Base-by-base conservation (phyloP, 176 grass and related monocot species). In the Eragrostis nindensis region DNA sequence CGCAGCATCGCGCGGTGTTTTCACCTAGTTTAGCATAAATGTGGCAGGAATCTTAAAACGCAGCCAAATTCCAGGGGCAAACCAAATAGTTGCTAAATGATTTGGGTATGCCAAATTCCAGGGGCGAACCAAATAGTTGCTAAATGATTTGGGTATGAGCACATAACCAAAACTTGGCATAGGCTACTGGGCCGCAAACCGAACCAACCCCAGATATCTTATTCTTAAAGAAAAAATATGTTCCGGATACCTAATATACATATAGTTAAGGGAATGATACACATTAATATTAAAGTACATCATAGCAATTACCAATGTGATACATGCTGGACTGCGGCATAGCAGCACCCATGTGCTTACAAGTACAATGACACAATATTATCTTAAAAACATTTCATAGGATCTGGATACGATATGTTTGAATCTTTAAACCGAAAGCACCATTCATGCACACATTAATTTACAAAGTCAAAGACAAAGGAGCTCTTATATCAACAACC, bases 331-430 rank as follows among this genome's bases (percentile, higher is more conserved):
- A 21, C 55, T 81, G 76, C 5, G 49, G 67, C 62, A 76, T 67
- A 74, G 30, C 18, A 68, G 36, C 27, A 70, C 16, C 7, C 62
- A 57, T 80, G 63, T 50, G 71, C 5, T 69, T 18, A 49, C 29
- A 19, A 50, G 46, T 56, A 67, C 26, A 80, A 49, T 30, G 52
- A 18, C 30, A 70, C 5, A 30, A 9, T n/a, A n/a, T n/a, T 11
- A 76, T 70, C 24, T 14, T 25, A 76, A 75, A 7, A 80, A 62
- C 41, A 80, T 69, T 75, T 48, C 26, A 29, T 41, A 60, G 7
- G 15, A 68, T 48, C 41, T 15, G 7, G 61, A 44, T 16, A 73
- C 17, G 13, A 73, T 49, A 36, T 75, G 53, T 54, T 68, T 62
- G 59, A 80, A 27, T 68, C 40, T 62, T 18, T 17, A 49, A 44